Percentiles rank a stretch among this genome's conserved stretches.
Evolutionary conservation across 495 filamentous ascomycete genomes (phyloP).

Genomic region (Penicillium parvum): DNA sequence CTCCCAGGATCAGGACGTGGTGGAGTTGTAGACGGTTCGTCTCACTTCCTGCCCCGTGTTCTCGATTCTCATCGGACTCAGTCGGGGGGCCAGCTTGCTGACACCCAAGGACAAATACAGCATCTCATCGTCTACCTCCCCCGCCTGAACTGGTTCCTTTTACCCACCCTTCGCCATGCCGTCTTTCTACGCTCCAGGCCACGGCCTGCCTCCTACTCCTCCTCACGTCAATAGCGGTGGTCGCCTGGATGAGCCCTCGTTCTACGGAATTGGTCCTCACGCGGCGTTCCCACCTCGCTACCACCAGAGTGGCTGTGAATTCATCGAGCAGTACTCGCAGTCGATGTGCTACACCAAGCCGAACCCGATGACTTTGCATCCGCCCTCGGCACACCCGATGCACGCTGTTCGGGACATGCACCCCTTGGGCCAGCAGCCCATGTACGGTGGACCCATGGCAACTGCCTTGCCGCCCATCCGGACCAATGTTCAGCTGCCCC

Average conservation of each 20-base stretch:
- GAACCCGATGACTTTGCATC: slow-evolving; percentile 36
- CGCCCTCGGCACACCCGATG: slow-evolving; percentile 27
- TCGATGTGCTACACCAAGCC: slow-evolving; percentile 40
- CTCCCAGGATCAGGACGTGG: slow-evolving; percentile 39
- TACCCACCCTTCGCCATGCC: slow-evolving; percentile 32
- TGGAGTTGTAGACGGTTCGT: slow-evolving; percentile 49
- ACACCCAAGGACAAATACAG: slow-evolving; percentile 12
- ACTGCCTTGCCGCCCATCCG: slow-evolving; percentile 40
- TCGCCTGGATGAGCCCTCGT: slow-evolving; percentile 41
- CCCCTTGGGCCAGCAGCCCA: slow-evolving; percentile 31
- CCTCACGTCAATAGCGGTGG: slow-evolving; percentile 40
- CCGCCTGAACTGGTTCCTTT: slow-evolving; percentile 37
- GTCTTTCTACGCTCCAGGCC: slow-evolving; percentile 44
- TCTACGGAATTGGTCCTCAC: slow-evolving; percentile 38
- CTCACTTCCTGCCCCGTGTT: slow-evolving; percentile 10
- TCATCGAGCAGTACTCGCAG: slow-evolving; percentile 50
- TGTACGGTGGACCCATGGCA: slow-evolving; percentile 38
- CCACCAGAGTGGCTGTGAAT: slow-evolving; percentile 45
- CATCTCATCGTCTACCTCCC: slow-evolving; percentile 32
- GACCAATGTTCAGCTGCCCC: slow-evolving; percentile 41
- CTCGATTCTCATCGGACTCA: slow-evolving; percentile 3
- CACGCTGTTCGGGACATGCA: slow-evolving; percentile 32
- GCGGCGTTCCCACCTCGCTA: slow-evolving; percentile 44
- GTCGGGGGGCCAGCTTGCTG: slow-evolving; percentile 9
- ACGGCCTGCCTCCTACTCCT: slow-evolving; percentile 44